Conservation (phyloP, 257 asterid species). For the Linderniella brevidens region DNA sequence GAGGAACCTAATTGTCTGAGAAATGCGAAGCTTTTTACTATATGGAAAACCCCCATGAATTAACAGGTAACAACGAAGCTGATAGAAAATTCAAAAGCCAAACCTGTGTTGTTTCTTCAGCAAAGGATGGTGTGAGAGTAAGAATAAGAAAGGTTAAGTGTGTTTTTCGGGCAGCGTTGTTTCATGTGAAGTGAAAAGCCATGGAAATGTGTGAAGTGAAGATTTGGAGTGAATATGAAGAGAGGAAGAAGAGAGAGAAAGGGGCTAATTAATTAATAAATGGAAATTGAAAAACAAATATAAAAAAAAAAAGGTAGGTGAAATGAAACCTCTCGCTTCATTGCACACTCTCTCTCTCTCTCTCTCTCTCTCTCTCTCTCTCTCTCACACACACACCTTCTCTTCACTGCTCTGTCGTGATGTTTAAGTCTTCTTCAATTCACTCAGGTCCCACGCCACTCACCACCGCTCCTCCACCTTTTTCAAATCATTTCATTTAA, state of each 20-base stretch:
- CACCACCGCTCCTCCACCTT: not conserved
- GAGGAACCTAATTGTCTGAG: no score
- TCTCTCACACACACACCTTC: no score
- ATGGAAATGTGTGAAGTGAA: not conserved
- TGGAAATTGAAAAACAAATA: conserved; percentile 13
- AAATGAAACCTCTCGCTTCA: conserved; percentile 43
- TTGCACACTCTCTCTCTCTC: conserved; percentile 32
- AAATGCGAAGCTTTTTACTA: no score
- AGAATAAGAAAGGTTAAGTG: not conserved
- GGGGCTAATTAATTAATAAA: not conserved
- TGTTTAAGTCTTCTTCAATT: conserved; percentile 41
- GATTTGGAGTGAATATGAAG: conserved; percentile 6
- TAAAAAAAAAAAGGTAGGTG: conserved; percentile 51
- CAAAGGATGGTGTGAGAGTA: no score
- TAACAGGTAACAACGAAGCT: no score
- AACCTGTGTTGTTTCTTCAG: no score
- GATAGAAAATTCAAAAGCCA: no score
- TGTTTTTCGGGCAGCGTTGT: conserved; percentile 7
- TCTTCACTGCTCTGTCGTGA: conserved; percentile 53
- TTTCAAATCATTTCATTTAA: not conserved
- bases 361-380: conserved; percentile 32
- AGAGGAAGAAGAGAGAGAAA: not conserved
- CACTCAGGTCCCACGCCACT: conserved; percentile 25
- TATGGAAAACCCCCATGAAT: no score
- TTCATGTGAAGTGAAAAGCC: not conserved